Evolutionary conservation across 2,329 filamentous ascomycete species (phyloP), one percentile per base, ranked within the genome.

Genomic region (Coniochaeta sp.): DNA sequence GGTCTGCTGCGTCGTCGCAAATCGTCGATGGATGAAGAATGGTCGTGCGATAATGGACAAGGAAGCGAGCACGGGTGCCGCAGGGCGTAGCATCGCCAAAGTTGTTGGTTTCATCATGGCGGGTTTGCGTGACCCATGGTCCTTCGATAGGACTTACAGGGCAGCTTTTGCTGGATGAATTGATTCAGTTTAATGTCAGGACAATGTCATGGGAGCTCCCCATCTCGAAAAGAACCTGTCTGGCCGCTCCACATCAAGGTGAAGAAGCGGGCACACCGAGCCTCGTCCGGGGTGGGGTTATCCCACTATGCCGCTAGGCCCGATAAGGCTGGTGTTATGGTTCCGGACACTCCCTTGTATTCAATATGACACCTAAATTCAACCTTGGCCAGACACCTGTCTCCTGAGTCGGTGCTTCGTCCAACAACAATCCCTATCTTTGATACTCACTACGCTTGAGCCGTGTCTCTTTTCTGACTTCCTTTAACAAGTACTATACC

Each of bases 1-100:
- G 6, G 65, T 57, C 53, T 72, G 78, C 48, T 85, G 75, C 42
- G 82, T 84, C 54, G 82, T 84, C 54, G 84, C 79, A 70, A 85
- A 86, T 49, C 69, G 65, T 61, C 81, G 76, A 55, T 67, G 66
- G 66, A 69, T 32, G 13, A 32, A 10, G 20, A 30, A 27, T 12
- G 51, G 45, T 22, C 51, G 33, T 2, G 38, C 22, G 5, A 40
- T 5, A 3, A 49, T 14, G 13, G 26, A 31, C 3, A 16, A 26
- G 45, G 30, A 31, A 16, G 31, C 16, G 51, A 62, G 57, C 55
- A 63, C 61, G 27, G 62, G 57, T 55, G 63, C n/a, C n/a, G n/a
- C 65, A 24, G 38, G 38, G 56, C 67, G 68, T 65, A 65, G 64
- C 53, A 62, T 63, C 55, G 67, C 66, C 58, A 67, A 60, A 58